Conservation (phyloP, 139 green algal genomes). For the Chlamydomonas incerta region DNA sequence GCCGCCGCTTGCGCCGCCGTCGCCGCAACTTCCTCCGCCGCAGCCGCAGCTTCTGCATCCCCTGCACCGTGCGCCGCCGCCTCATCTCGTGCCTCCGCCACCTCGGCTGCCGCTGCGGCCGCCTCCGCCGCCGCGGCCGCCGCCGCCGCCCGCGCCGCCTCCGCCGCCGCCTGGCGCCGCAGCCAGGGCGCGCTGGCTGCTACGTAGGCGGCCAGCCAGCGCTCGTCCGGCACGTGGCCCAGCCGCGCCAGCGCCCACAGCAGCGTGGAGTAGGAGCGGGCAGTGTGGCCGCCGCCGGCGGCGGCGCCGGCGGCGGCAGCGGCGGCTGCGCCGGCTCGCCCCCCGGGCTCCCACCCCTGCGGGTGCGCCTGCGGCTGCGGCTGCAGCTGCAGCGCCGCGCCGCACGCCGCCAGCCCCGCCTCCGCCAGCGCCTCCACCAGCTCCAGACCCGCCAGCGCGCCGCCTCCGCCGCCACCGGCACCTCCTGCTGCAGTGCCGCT, state of each 20-base stretch:
- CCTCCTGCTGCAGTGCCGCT: slow-evolving; percentile 13
- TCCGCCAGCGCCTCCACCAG: slow-evolving; percentile 6
- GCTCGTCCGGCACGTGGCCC: background rate
- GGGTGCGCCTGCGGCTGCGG: background rate
- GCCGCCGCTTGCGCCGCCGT: too few relatives aligned
- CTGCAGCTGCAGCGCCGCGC: background rate
- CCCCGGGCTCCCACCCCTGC: background rate
- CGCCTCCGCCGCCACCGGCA: too few relatives aligned
- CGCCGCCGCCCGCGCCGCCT: too few relatives aligned
- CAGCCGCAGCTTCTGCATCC: too few relatives aligned
- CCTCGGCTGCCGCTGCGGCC: too few relatives aligned
- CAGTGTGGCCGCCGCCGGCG: background rate
- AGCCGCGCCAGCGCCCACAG: slow-evolving; percentile 13
- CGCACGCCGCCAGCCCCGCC: slow-evolving; percentile 5
- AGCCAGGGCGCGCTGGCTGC: background rate
- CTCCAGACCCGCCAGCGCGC: background rate
- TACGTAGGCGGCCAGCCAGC: slow-evolving; percentile 6
- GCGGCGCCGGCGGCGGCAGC: background rate
- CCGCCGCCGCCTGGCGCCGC: too few relatives aligned
- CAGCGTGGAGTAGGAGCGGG: background rate
- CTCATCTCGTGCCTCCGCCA: too few relatives aligned
- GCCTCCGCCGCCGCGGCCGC: too few relatives aligned
- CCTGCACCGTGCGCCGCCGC: too few relatives aligned
- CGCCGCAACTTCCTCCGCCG: too few relatives aligned
- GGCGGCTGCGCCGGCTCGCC: background rate